Percentiles rank a stretch among this genome's conserved stretches.
Conservation (phyloP, 495 filamentous ascomycete species). For the Penicillium turbatum region DNA sequence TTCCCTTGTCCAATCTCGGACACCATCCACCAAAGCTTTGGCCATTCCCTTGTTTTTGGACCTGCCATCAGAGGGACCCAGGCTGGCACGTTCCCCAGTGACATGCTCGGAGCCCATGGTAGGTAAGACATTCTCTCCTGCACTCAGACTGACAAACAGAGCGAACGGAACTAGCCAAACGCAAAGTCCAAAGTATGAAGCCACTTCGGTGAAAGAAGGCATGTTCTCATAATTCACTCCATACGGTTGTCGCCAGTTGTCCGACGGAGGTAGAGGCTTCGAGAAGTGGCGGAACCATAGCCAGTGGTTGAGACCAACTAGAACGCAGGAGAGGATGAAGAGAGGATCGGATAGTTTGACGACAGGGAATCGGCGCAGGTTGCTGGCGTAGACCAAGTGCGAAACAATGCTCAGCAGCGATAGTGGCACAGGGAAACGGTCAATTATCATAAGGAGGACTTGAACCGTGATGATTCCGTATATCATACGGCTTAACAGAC, state of each 20-base stretch:
- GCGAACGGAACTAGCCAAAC: conserved; percentile 97
- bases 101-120: conserved; percentile 71
- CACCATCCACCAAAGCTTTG: conserved; percentile 78
- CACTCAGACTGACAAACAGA: conserved; percentile 87
- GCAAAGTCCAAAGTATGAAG: conserved; percentile 92
- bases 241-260: conserved; percentile 52
- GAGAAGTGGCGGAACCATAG: conserved; percentile 97
- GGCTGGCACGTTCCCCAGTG: conserved; percentile 52
- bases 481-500: conserved; percentile 76
- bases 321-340: conserved; percentile 77
- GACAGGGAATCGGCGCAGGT: conserved; percentile 79
- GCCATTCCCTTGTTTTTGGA: conserved; percentile 76
- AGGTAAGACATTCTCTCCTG: conserved; percentile 90
- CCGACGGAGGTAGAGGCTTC: conserved; percentile 37
- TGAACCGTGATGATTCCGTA: conserved; percentile 77
- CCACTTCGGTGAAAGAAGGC: conserved; percentile 90
- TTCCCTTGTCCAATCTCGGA: conserved; percentile 68
- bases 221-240: conserved; percentile 51
- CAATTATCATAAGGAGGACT: conserved; percentile 68
- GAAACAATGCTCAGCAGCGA: conserved; percentile 72
- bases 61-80: conserved; percentile 42
- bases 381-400: conserved; percentile 85
- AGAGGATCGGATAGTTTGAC: conserved; percentile 86
- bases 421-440: conserved; percentile 74
- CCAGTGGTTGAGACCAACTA: conserved; percentile 91